Evolutionary conservation across 169 alveolate species (phyloP).

Genomic region (Perkinsus olseni): DNA sequence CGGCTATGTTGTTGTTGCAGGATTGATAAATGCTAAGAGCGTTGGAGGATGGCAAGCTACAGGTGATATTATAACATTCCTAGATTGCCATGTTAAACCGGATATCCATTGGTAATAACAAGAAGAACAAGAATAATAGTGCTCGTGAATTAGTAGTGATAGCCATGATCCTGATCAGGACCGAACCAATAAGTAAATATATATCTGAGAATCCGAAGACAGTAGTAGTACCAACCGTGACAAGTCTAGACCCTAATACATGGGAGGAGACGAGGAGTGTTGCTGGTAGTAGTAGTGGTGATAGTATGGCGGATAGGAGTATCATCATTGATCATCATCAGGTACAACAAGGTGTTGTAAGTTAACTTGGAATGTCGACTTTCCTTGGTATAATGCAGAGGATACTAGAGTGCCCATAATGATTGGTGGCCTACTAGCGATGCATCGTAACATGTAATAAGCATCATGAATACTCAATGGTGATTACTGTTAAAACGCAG

Average conservation of each 20-base stretch:
- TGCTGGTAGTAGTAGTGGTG: background rate
- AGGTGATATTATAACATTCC: slow-evolving; percentile 36
- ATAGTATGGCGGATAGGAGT: no score
- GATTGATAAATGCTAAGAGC: slow-evolving; percentile 5
- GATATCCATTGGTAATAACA: slow-evolving; percentile 44
- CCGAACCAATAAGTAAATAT: background rate
- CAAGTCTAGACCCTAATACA: slow-evolving; percentile 40
- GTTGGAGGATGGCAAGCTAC: slow-evolving; percentile 30
- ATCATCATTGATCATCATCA: background rate
- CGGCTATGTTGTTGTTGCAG: background rate
- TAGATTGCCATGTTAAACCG: slow-evolving; percentile 51
- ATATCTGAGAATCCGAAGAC: background rate
- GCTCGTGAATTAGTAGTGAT: background rate
- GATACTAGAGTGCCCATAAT: slow-evolving; percentile 24
- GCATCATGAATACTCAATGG: no score
- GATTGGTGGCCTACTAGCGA: slow-evolving; percentile 38
- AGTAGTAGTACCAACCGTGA: slow-evolving; percentile 44
- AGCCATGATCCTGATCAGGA: background rate
- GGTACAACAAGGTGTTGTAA: slow-evolving; percentile 4
- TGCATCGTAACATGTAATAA: background rate
- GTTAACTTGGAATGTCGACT: slow-evolving; percentile 41
- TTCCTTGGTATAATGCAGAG: slow-evolving; percentile 41
- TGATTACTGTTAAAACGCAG: no score
- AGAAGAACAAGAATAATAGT: no score
- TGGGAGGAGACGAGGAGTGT: slow-evolving; percentile 15